phyloP scores from a whole-genome alignment of 169 alveolate species.

The Babesia ovis region DNA sequence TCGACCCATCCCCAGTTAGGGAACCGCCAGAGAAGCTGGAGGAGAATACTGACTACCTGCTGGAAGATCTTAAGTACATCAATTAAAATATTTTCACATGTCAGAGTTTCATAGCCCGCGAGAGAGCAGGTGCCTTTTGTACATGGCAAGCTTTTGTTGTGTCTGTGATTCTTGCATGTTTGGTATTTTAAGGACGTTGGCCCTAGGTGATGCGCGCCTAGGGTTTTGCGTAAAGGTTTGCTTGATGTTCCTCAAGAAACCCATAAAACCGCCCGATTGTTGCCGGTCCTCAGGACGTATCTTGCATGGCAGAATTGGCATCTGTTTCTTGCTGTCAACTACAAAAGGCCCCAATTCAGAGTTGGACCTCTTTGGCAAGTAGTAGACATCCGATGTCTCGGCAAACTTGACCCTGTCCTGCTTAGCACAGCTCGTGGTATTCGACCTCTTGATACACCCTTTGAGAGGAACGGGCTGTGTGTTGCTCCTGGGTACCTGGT shows the following conservation, averaged over 20 bases:
- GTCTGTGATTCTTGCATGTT: conserved; percentile 18
- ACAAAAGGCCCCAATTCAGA: conserved; percentile 35
- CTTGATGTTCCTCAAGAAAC: conserved; percentile 22
- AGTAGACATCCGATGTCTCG: conserved; percentile 50
- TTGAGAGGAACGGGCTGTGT: neutral
- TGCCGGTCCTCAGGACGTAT: conserved; percentile 14
- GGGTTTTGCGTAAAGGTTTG: conserved; percentile 9
- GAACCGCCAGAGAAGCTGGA: conserved; percentile 50
- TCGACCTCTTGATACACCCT: conserved; percentile 29
- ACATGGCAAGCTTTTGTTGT: conserved; percentile 8
- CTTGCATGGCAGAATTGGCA: conserved; percentile 34
- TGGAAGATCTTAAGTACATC: conserved; percentile 52
- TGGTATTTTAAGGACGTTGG: conserved; percentile 24
- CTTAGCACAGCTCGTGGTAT: conserved; percentile 23
- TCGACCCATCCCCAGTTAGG: conserved; percentile 67
- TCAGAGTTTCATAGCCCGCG: conserved; percentile 35
- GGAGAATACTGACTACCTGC: conserved; percentile 46
- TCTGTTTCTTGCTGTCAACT: conserved; percentile 1
- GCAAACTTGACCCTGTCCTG: conserved; percentile 51
- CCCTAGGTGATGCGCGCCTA: conserved; percentile 1
- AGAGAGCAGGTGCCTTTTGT: conserved; percentile 35
- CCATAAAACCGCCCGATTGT: conserved; percentile 14
- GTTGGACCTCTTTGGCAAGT: conserved; percentile 43
- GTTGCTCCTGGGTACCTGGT: neutral
- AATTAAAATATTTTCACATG: conserved; percentile 1